phyloP scores from a whole-genome alignment of 2,329 filamentous ascomycete genomes.

The Talaromyces sp. region DNA sequence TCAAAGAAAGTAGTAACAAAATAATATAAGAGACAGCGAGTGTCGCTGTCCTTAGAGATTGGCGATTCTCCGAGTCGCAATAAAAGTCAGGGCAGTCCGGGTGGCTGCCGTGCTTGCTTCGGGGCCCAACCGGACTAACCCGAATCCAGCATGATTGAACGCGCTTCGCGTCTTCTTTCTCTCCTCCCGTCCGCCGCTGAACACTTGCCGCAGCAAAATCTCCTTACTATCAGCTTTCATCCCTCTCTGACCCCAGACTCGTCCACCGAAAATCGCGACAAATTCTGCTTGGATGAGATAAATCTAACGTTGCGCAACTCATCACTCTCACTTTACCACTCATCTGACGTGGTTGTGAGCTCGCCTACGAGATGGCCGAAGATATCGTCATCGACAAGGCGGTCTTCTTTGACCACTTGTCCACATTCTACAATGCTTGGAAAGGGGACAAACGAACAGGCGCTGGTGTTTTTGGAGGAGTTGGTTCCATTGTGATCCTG shows the following conservation, averaged over 20 bases:
- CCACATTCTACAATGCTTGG: slow-evolving; percentile 83
- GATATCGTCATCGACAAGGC: slow-evolving; percentile 95
- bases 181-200: not conserved
- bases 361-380: slow-evolving; percentile 50
- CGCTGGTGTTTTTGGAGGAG: slow-evolving; percentile 79
- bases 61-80: not conserved
- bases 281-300: not conserved
- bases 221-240: not conserved
- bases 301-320: not conserved
- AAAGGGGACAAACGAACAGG: slow-evolving; percentile 89
- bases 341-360: not conserved
- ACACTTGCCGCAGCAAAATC: not conserved
- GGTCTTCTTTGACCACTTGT: slow-evolving; percentile 88
- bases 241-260: not conserved
- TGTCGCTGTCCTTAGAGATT: not conserved
- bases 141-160: slow-evolving; percentile 10
- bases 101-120: not conserved
- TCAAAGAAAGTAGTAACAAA: not conserved
- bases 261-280: not conserved
- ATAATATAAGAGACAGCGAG: not conserved
- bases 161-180: slow-evolving; percentile 8
- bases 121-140: not conserved
- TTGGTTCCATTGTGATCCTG: slow-evolving; percentile 76
- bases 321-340: not conserved
- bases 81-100: not conserved